Evolutionary conservation across 192 early-diverging fungal species (phyloP), one percentile per base, ranked within the genome.

Genomic region (Entomortierella lignicola): DNA sequence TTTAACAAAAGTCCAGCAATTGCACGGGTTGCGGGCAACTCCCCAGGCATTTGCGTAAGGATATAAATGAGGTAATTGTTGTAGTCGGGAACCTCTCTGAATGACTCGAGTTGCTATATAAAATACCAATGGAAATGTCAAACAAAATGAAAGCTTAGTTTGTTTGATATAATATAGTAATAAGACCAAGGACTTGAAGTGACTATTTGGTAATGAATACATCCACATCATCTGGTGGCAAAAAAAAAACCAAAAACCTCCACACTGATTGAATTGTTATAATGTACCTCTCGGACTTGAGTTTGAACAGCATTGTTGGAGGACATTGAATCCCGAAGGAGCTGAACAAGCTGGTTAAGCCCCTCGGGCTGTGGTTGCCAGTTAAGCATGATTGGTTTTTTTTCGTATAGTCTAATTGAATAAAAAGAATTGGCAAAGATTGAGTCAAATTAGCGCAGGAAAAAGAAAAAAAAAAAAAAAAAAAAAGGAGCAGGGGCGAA

Each of bases 11-110:
- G 85, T 21, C 97, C 97, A 13, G 97, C 98, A 31, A 95, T 91
- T 7, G 90, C 86, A 48, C 98, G 92, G 44, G 91, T 89, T 18
- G 90, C 77, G 31, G 85, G 80, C 60, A 87, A 75, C 72, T 92
- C 86, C 44, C 91, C 85, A 54, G 88, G 85, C 81, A 95, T 84
- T 62, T 85, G 74, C 2, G 95, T 91, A 66, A 98, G 86, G 66
- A 99, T 92, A 70, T 92, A 94, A 58, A 92, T 89, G 37, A 98
- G 88, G 86, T 97, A 98, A 79, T 91, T 94, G 81, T 92, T 90
- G 88, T 94, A 98, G 79, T 97, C 94, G 8, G 94, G 91, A 18
- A 95, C 89, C 65, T 86, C 70, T 74, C 91, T 90, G 77, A 94
- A 91, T 57, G 89, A 89, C 64, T 89, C 86, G 47, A 95, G 85